A percentile compares a stretch with the other conserved stretches of the same genome.
These are phyloP conservation scores for Coemansia sp. DNA, from an alignment of 192 early-diverging fungal species.

Conservation along the genomic window DNA sequence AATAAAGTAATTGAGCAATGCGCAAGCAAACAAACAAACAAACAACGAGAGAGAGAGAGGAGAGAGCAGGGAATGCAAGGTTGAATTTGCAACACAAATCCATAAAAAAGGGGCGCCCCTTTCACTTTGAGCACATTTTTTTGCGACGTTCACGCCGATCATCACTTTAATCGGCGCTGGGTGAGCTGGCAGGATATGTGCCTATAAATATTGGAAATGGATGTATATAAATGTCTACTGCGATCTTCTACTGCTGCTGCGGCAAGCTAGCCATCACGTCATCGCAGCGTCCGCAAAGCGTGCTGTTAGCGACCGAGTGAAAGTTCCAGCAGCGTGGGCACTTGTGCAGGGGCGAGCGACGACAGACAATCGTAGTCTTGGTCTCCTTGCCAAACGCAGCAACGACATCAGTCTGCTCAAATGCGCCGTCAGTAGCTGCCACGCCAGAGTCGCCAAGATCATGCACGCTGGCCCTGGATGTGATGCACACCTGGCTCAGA, in stretches of 20 bases:
- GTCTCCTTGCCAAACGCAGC: slow-evolving; percentile 20
- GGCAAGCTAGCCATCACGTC: slow-evolving; percentile 21
- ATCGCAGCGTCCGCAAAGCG: slow-evolving; percentile 66
- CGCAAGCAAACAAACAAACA: not conserved
- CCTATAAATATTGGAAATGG: too few species aligned
- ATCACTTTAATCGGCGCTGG: not conserved
- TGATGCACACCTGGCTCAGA: slow-evolving; percentile 37
- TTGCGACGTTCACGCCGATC: not conserved
- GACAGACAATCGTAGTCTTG: slow-evolving; percentile 51
- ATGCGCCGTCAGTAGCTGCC: not conserved
- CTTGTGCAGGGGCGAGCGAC: slow-evolving; percentile 61
- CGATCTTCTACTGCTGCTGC: not conserved
- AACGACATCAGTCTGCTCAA: slow-evolving; percentile 12
- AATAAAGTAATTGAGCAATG: not conserved
- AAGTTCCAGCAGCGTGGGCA: slow-evolving; percentile 84
- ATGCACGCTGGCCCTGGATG: slow-evolving; percentile 24
- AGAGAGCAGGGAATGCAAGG: not conserved
- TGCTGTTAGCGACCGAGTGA: slow-evolving; percentile 47
- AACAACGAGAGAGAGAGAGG: not conserved
- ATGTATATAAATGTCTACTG: too few species aligned
- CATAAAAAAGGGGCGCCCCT: too few species aligned
- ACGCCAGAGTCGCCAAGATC: not conserved
- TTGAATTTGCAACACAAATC: too few species aligned
- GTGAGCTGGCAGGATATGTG: too few species aligned
- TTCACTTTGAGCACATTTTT: not conserved